Evolutionary conservation across 805 yeast species (phyloP), one percentile per base, ranked within the genome.

Genomic region (Kuraishia ogatae): DNA sequence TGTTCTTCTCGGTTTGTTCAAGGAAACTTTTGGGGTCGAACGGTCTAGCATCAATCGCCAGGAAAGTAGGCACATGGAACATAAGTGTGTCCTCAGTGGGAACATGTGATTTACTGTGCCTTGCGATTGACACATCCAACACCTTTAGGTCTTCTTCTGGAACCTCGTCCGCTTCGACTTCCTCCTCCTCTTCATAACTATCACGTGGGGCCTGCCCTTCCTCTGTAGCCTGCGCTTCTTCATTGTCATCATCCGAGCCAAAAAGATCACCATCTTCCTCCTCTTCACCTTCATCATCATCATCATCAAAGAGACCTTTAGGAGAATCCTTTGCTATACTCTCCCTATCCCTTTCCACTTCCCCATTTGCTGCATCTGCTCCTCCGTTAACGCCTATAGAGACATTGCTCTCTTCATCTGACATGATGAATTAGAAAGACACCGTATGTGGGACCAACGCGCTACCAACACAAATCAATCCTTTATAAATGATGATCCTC

Each of bases 11-110:
- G 23, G 74, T 60, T 48, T 72, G 67, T 48, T 66, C 61, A 61
- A 65, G 73, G 64, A 71, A 74, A 57, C 80, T 82, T 23, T 66
- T 67, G 5, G 94, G 89, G 60, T 91, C 96, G 69, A 93, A 94
- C 46, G 97, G 96, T 58, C 82, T 81, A 1, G 97, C 87, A 58
- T 91, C 96, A 39, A 92, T 83, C 54, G 81, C 83, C 56, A 94
- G 71, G 63, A 89, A 93, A 21, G 89, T 84, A 1, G 99, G 99
- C 57, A 92, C 72, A 58, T 87, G 85, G 53, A 87, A 80, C 54
- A 63, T 65, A 53, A 65, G 66, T 1, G 73, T 65, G 1, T 72
- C 67, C 20, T 69, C 69, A 13, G 64, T 61, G 4, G 73, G 70
- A 21, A 64, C 66, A 55, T 76, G 80, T 7, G 78, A 67, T 54